Conservation (phyloP, 2,329 filamentous ascomycete species). For the Sclerotinia spermophila region DNA sequence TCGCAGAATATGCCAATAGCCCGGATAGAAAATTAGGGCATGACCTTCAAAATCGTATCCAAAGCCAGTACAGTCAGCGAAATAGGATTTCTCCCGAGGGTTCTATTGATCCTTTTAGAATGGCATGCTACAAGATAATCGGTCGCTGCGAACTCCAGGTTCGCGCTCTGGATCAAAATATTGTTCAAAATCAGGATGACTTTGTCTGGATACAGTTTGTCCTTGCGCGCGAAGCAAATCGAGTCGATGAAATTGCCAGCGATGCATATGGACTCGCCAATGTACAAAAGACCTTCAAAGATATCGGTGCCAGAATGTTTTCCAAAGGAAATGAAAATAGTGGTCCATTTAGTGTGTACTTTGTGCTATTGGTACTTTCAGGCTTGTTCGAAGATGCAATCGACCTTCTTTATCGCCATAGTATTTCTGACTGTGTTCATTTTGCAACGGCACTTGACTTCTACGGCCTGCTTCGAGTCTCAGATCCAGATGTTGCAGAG, state of each 20-base stretch:
- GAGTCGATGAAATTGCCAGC: constrained; percentile 59
- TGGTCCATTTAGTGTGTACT: constrained; percentile 82
- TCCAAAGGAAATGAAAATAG: constrained; percentile 68
- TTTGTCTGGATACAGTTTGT: constrained; percentile 72
- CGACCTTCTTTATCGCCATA: constrained; percentile 85
- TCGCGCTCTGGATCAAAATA: constrained; percentile 54
- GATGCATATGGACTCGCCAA: constrained; percentile 63
- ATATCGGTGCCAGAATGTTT: constrained; percentile 91
- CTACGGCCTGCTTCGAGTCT: constrained; percentile 84
- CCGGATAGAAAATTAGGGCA: constrained; percentile 72
- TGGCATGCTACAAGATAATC: constrained; percentile 97
- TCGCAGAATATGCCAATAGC: constrained; percentile 77
- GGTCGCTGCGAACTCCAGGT: constrained; percentile 70
- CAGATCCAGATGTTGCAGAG: constrained; percentile 70
- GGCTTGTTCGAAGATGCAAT: constrained; percentile 95
- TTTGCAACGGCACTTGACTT: constrained; percentile 86
- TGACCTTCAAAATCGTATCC: constrained; percentile 81
- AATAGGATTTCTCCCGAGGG: constrained; percentile 80
- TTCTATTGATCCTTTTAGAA: constrained; percentile 87
- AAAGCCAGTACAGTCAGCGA: constrained; percentile 83
- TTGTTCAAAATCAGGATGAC: constrained; percentile 57
- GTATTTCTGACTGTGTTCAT: constrained; percentile 90
- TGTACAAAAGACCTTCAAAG: constrained; percentile 74
- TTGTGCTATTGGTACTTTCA: constrained; percentile 84
- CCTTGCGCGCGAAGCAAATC: constrained; percentile 62